Conservation (phyloP, 2,329 filamentous ascomycete species). For the Fusarium sulawesiense region DNA sequence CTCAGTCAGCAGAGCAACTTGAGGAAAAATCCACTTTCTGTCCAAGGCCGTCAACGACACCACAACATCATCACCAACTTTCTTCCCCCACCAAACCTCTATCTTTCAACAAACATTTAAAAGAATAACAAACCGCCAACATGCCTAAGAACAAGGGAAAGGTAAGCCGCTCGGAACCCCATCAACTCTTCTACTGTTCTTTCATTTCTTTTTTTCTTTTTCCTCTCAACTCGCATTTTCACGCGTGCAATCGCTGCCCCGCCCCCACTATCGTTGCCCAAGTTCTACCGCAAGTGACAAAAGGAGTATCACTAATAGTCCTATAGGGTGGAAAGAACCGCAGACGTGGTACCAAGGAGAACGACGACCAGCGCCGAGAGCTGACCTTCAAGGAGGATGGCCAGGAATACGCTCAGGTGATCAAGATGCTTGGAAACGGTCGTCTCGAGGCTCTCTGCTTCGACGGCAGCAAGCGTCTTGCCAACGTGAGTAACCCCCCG, state of each 20-base stretch:
- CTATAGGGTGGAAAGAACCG: slow-evolving; percentile 95
- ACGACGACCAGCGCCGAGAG: slow-evolving; percentile 99
- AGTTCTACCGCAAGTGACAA: slow-evolving; percentile 26
- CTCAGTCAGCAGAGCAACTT: slow-evolving; percentile 32
- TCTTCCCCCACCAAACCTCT: slow-evolving; percentile 14
- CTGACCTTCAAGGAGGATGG: slow-evolving; percentile 99
- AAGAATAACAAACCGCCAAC: slow-evolving; percentile 50
- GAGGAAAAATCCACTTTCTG: slow-evolving; percentile 45
- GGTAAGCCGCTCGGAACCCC: slow-evolving; percentile 62
- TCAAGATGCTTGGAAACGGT: slow-evolving; percentile 97
- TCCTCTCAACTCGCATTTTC: slow-evolving; percentile 20
- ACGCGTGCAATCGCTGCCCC: slow-evolving; percentile 41
- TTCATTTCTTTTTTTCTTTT: not conserved
- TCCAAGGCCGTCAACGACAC: slow-evolving; percentile 42
- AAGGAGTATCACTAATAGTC: slow-evolving; percentile 33
- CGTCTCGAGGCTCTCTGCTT: slow-evolving; percentile 94
- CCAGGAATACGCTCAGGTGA: slow-evolving; percentile 69
- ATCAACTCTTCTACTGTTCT: not conserved
- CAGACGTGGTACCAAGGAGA: slow-evolving; percentile 98
- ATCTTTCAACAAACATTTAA: slow-evolving; percentile 15
- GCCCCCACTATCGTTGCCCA: slow-evolving; percentile 45
- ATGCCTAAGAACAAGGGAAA: slow-evolving; percentile 99
- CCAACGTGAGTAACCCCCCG: slow-evolving; percentile 51
- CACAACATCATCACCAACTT: slow-evolving; percentile 41
- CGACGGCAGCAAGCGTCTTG: slow-evolving; percentile 72